Evolutionary conservation across 441 rosid species (phyloP).

Genomic region (Kokia cookei): DNA sequence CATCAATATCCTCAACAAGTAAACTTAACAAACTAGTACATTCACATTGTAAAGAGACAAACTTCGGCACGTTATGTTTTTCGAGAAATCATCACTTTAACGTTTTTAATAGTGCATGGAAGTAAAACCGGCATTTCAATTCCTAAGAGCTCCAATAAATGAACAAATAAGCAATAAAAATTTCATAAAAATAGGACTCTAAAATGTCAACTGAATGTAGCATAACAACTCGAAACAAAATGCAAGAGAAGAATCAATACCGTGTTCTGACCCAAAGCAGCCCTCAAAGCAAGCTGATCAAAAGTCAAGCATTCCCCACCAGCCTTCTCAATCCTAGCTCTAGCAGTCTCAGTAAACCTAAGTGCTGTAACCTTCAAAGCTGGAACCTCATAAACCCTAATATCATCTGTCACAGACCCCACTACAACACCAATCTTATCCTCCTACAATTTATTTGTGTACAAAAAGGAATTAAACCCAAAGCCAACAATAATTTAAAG

Average conservation of each 20-base stretch:
- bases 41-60: not conserved
- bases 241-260: slow-evolving; percentile 18
- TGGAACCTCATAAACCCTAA: slow-evolving; percentile 77
- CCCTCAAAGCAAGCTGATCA: slow-evolving; percentile 81
- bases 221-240: not conserved
- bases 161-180: not conserved
- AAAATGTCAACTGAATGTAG: not conserved
- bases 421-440: slow-evolving; percentile 79
- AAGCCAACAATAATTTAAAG: not conserved
- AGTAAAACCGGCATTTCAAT: not conserved
- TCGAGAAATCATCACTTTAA: not conserved
- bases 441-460: slow-evolving; percentile 30
- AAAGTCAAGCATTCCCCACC: slow-evolving; percentile 97
- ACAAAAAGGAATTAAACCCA: not conserved
- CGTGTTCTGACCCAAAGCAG: slow-evolving; percentile 94
- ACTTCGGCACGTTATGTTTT: not conserved
- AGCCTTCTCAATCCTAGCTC: slow-evolving; percentile 86
- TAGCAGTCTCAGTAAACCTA: slow-evolving; percentile 81
- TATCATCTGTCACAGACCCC: slow-evolving; percentile 80
- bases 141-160: not conserved
- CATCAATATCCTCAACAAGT: not conserved
- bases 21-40: not conserved
- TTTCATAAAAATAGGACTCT: not conserved
- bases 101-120: not conserved
- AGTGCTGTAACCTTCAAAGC: slow-evolving; percentile 79